Evolutionary conservation across 1,284 basidiomycete genomes (phyloP).

Genomic region (Coriolopsis trogii): DNA sequence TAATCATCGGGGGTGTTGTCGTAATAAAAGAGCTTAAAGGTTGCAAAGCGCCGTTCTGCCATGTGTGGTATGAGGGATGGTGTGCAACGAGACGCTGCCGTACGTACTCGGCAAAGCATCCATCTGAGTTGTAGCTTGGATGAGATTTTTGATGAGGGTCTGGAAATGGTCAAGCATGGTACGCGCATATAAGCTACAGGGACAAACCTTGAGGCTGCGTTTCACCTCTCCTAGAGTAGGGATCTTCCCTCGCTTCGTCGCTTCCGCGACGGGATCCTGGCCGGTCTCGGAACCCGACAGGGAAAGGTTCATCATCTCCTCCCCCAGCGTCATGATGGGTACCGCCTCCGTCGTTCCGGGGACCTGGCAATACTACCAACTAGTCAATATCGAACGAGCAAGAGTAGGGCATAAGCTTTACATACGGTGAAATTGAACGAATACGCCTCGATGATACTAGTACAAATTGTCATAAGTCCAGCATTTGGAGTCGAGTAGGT

Average conservation of each 20-base stretch:
- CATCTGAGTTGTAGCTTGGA: constrained; percentile 76
- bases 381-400: not conserved
- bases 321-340: constrained; percentile 70
- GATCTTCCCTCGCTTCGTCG: constrained; percentile 54
- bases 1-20: constrained; percentile 75
- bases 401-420: not conserved
- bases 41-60: constrained; percentile 74
- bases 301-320: constrained; percentile 55
- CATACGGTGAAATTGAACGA: constrained; percentile 77
- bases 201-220: constrained; percentile 65
- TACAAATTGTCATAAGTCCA: not conserved
- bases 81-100: constrained; percentile 1
- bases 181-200: not conserved
- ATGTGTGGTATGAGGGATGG: not conserved
- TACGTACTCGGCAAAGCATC: constrained; percentile 71
- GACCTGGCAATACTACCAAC: constrained; percentile 57
- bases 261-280: constrained; percentile 56
- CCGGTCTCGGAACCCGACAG: constrained; percentile 36
- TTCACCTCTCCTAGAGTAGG: constrained; percentile 77
- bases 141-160: constrained; percentile 72
- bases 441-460: constrained; percentile 79
- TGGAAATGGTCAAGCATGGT: constrained; percentile 28
- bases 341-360: constrained; percentile 56
- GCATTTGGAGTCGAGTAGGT: not conserved
- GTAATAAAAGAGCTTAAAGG: constrained; percentile 83